These are phyloP conservation scores for Boletus subcaerulescens DNA, from an alignment of 768 basidiomycete species.

Conservation along the genomic window DNA sequence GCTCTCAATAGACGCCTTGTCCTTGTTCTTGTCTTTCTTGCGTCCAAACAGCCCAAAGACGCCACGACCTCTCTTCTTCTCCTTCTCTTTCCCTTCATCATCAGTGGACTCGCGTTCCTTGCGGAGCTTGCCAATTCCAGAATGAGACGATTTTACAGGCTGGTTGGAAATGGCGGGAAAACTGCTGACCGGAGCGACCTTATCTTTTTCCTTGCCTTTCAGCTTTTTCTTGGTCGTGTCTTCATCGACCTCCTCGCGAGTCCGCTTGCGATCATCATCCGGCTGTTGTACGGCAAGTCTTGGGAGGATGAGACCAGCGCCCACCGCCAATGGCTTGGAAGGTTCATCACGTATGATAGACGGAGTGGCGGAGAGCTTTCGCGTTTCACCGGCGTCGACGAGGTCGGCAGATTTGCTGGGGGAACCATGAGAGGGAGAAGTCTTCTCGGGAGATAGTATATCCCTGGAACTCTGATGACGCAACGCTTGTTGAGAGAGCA, in stretches of 20 bases:
- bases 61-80: conserved; percentile 65
- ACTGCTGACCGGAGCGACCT: conserved; percentile 31
- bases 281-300: conserved; percentile 44
- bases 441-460: conserved; percentile 35
- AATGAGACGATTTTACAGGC: conserved; percentile 10
- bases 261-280: conserved; percentile 53
- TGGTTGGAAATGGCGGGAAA: conserved; percentile 29
- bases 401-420: conserved; percentile 52
- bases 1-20: conserved; percentile 50
- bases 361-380: conserved; percentile 76
- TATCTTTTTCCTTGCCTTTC: conserved; percentile 49
- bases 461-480: conserved; percentile 50
- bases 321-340: conserved; percentile 11
- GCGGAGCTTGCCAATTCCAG: conserved; percentile 36
- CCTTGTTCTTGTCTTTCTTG: conserved; percentile 74
- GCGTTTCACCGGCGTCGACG: conserved; percentile 67
- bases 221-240: conserved; percentile 49
- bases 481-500: conserved; percentile 30
- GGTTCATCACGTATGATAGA: conserved; percentile 62
- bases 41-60: conserved; percentile 78
- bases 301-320: conserved; percentile 32
- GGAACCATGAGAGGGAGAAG: conserved; percentile 29
- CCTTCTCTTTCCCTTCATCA: conserved; percentile 52
- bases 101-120: conserved; percentile 45
- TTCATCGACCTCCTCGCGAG: conserved; percentile 49